Conservation (phyloP, 2,329 filamentous ascomycete species). For the Verticillium nonalfalfae region DNA sequence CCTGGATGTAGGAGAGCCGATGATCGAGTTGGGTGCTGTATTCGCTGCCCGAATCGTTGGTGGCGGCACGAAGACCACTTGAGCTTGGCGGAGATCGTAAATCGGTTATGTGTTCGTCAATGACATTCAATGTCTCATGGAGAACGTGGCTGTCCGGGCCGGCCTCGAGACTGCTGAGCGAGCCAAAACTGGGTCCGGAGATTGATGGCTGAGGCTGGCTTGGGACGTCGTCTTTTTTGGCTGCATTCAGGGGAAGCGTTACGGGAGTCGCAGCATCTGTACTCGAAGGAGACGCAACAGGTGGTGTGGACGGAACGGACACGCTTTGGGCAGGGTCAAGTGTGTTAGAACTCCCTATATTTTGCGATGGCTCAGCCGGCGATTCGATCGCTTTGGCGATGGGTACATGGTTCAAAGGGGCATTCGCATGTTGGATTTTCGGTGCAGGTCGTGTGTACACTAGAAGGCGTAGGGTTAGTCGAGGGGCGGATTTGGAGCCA, state of each 20-base stretch:
- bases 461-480: slow-evolving; percentile 19
- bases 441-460: slow-evolving; percentile 58
- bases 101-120: slow-evolving; percentile 94
- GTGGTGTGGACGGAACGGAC: slow-evolving; percentile 1
- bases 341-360: neutral
- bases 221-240: slow-evolving; percentile 25
- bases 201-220: slow-evolving; percentile 27
- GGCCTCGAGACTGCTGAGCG: slow-evolving; percentile 22
- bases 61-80: slow-evolving; percentile 42
- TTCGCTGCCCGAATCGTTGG: slow-evolving; percentile 79
- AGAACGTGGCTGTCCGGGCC: slow-evolving; percentile 66
- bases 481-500: slow-evolving; percentile 8
- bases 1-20: slow-evolving; percentile 84
- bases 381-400: neutral
- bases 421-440: slow-evolving; percentile 23
- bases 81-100: slow-evolving; percentile 53
- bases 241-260: slow-evolving; percentile 33
- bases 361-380: neutral
- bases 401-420: neutral
- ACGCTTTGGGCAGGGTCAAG: neutral
- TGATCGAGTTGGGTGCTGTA: slow-evolving; percentile 76
- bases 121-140: slow-evolving; percentile 91
- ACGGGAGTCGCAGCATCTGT: slow-evolving; percentile 24
- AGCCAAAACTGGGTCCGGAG: slow-evolving; percentile 12
- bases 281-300: slow-evolving; percentile 6